phyloP scores from a whole-genome alignment of 306 rosid species.

The Cicer arietinum region DNA sequence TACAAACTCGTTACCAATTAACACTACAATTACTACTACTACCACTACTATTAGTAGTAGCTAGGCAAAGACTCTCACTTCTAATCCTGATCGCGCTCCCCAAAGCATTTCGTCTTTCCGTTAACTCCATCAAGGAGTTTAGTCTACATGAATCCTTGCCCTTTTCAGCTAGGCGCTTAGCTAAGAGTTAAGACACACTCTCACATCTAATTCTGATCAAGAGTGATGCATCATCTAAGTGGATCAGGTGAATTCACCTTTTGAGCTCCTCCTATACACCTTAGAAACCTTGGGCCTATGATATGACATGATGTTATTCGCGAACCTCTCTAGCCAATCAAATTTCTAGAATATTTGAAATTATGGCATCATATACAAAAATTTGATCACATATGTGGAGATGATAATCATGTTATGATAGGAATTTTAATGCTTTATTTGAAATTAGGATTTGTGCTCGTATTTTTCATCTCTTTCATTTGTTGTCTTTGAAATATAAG shows the following conservation, averaged over 20 bases:
- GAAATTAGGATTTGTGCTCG: background rate
- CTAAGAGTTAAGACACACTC: background rate
- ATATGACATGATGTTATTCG: background rate
- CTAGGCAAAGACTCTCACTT: background rate
- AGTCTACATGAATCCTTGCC: background rate
- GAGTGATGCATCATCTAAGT: background rate
- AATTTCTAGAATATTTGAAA: conserved; percentile 31
- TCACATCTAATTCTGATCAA: background rate
- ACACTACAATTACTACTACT: background rate
- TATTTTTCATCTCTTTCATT: background rate
- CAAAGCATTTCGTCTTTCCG: background rate
- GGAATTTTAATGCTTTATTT: conserved; percentile 15
- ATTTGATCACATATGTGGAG: background rate
- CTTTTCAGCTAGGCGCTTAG: background rate
- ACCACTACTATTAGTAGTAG: background rate
- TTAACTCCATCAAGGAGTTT: background rate
- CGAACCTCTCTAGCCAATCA: background rate
- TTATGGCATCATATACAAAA: background rate
- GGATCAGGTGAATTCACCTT: background rate
- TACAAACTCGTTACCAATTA: background rate
- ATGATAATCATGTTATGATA: conserved; percentile 6
- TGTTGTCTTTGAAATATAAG: background rate
- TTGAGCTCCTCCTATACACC: background rate
- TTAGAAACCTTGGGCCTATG: background rate
- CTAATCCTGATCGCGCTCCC: background rate